These are phyloP conservation scores for Phytophthora quininea DNA, from an alignment of 352 stramenopile genomes.

Conservation along the genomic window DNA sequence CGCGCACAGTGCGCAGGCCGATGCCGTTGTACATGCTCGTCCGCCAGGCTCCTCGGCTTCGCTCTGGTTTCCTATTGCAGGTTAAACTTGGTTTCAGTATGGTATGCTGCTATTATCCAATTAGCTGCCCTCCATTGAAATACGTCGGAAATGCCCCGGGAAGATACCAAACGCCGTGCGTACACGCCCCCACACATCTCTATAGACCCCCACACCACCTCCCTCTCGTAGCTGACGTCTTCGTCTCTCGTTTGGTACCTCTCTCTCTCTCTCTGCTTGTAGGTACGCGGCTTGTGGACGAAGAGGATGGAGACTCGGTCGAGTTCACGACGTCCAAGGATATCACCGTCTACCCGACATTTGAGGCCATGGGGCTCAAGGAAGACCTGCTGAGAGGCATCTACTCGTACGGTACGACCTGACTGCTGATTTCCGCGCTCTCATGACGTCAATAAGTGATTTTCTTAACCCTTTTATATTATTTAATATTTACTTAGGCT, in stretches of 20 bases:
- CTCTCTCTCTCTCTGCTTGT: slow-evolving; percentile 2
- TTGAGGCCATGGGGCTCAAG: slow-evolving; percentile 93
- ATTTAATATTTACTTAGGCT: slow-evolving; percentile 56
- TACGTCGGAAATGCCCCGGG: slow-evolving; percentile 8
- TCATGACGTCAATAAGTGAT: not conserved
- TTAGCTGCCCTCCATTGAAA: not conserved
- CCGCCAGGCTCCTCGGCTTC: not conserved
- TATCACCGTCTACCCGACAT: slow-evolving; percentile 86
- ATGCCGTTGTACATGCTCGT: slow-evolving; percentile 90
- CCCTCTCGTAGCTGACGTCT: slow-evolving; percentile 10
- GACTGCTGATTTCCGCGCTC: not conserved
- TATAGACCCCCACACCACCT: not conserved
- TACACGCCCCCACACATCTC: not conserved
- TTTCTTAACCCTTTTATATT: slow-evolving; percentile 1
- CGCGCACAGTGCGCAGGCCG: slow-evolving; percentile 80
- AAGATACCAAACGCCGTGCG: slow-evolving; percentile 23
- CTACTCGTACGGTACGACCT: slow-evolving; percentile 71
- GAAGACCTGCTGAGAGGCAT: slow-evolving; percentile 93
- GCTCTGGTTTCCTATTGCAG: not conserved
- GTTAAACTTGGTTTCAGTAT: not conserved
- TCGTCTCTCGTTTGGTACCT: slow-evolving; percentile 13
- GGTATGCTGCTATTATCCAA: no score
- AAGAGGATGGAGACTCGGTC: slow-evolving; percentile 69
- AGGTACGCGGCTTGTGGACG: slow-evolving; percentile 71
- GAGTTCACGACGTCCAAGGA: slow-evolving; percentile 93